These are phyloP conservation scores for Cryphonectria nitschkei DNA, from an alignment of 2,329 filamentous ascomycete genomes.

Conservation along the genomic window DNA sequence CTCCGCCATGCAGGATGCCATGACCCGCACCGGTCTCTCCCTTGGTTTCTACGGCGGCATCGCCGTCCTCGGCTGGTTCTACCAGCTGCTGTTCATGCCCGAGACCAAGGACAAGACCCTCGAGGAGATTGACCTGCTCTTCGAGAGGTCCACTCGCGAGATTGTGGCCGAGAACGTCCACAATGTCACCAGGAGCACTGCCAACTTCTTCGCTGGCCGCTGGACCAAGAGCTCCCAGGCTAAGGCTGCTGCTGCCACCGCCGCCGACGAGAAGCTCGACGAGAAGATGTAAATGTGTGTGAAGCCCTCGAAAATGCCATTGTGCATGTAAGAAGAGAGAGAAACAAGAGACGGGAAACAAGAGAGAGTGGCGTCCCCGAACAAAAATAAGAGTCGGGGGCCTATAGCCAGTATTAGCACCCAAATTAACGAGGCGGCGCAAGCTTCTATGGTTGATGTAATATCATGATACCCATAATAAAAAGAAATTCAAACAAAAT, in stretches of 20 bases:
- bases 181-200: slow-evolving; percentile 31
- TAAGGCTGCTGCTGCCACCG: slow-evolving; percentile 8
- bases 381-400: background rate
- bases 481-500: background rate
- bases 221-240: slow-evolving; percentile 19
- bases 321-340: too few relatives aligned
- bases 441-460: slow-evolving; percentile 5
- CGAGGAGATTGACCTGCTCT: slow-evolving; percentile 73
- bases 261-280: slow-evolving; percentile 23
- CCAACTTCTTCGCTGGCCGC: slow-evolving; percentile 27
- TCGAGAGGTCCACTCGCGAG: slow-evolving; percentile 64
- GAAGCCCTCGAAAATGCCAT: background rate
- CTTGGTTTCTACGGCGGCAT: slow-evolving; percentile 78
- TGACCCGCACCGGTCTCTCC: slow-evolving; percentile 66
- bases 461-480: slow-evolving; percentile 15
- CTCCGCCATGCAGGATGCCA: slow-evolving; percentile 68
- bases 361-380: too few relatives aligned
- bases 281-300: slow-evolving; percentile 22
- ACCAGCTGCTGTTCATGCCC: slow-evolving; percentile 76
- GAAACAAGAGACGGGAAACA: too few relatives aligned
- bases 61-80: slow-evolving; percentile 70
- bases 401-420: background rate
- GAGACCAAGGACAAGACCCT: slow-evolving; percentile 71
- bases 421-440: background rate
- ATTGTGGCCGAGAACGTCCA: slow-evolving; percentile 63